phyloP scores from a whole-genome alignment of 192 early-diverging fungal species.

The Umbelopsis sp. region DNA sequence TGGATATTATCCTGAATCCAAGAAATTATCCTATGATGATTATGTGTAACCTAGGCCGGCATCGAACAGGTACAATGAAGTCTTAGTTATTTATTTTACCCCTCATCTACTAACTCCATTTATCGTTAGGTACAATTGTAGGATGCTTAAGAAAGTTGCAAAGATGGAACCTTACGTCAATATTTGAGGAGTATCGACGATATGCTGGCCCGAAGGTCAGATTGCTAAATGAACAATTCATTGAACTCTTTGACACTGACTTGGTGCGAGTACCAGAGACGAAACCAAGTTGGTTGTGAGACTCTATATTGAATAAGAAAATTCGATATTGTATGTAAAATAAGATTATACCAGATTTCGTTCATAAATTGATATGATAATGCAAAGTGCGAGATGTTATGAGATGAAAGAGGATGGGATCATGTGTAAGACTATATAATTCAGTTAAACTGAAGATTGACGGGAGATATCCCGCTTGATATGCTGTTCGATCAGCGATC shows the following conservation, averaged over 20 bases:
- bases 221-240: slow-evolving; percentile 95
- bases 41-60: slow-evolving; percentile 98
- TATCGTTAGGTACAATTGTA: slow-evolving; percentile 82
- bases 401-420: neutral
- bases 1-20: slow-evolving; percentile 86
- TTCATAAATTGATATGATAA: neutral
- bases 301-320: neutral
- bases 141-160: slow-evolving; percentile 98
- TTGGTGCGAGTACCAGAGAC: slow-evolving; percentile 81
- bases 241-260: slow-evolving; percentile 97
- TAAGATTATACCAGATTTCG: neutral
- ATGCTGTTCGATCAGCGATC: neutral
- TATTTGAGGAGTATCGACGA: slow-evolving; percentile 97
- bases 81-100: neutral
- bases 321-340: neutral
- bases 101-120: neutral
- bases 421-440: neutral
- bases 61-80: slow-evolving; percentile 77
- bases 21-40: slow-evolving; percentile 93
- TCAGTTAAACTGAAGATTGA: neutral
- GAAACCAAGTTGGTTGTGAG: slow-evolving; percentile 75
- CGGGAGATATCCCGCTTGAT: slow-evolving; percentile 9
- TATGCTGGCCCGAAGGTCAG: slow-evolving; percentile 97
- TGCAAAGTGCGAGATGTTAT: neutral
- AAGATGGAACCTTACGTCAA: slow-evolving; percentile 96